phyloP scores from a whole-genome alignment of 106 monocot genomes.

The Dioscorea dumetorum region DNA sequence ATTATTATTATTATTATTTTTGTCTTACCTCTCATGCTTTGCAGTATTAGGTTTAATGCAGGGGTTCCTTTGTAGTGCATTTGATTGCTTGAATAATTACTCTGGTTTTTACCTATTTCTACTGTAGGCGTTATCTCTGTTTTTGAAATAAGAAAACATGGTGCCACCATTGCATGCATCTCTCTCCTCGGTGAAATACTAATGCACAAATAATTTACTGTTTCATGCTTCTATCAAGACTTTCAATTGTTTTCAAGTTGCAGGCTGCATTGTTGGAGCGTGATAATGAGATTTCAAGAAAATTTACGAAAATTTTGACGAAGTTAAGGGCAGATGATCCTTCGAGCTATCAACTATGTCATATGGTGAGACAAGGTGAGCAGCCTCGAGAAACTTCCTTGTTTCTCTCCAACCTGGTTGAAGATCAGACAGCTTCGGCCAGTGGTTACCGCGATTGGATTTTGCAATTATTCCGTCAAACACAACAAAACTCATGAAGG shows the following conservation, averaged over 20 bases:
- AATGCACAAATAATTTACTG: no score
- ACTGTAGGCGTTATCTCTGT: no score
- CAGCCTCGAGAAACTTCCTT: conserved; percentile 68
- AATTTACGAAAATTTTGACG: conserved; percentile 35
- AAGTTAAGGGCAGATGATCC: conserved; percentile 47
- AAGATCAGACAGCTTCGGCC: no score
- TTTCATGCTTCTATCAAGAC: not conserved
- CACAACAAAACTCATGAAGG: conserved; percentile 27
- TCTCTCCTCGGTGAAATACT: no score
- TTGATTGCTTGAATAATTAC: no score
- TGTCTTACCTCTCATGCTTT: no score
- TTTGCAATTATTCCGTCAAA: conserved; percentile 70
- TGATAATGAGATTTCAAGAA: conserved; percentile 51
- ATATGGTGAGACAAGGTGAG: conserved; percentile 77
- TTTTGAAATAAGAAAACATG: no score
- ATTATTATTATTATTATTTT: no score
- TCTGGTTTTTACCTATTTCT: no score
- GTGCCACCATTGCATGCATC: no score
- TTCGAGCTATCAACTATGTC: conserved; percentile 49
- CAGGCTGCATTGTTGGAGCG: conserved; percentile 54
- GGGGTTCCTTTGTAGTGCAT: no score
- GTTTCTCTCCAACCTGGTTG: conserved; percentile 69
- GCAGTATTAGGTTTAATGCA: no score
- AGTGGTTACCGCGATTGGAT: conserved; percentile 80
- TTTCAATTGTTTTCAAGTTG: not conserved